phyloP scores from a whole-genome alignment of 768 basidiomycete genomes.

The Collybiopsis luxurians region DNA sequence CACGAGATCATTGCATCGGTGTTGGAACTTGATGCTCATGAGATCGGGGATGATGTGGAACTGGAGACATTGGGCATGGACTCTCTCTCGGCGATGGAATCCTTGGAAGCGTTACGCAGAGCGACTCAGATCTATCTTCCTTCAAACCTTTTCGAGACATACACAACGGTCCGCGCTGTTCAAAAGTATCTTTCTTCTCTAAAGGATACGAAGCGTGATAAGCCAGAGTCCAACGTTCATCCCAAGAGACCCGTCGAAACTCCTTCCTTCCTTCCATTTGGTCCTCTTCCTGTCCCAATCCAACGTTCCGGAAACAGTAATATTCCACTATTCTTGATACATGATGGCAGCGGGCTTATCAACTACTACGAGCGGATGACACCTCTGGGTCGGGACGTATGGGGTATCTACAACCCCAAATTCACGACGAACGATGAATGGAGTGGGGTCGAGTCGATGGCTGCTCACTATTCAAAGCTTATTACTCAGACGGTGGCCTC shows the following conservation, averaged over 20 bases:
- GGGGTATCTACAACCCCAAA: constrained; percentile 58
- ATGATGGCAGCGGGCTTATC: constrained; percentile 74
- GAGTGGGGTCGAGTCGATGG: constrained; percentile 51
- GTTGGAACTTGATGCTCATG: constrained; percentile 47
- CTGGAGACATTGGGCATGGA: constrained; percentile 57
- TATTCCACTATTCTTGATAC: constrained; percentile 59
- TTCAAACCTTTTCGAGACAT: constrained; percentile 35
- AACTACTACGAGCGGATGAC: constrained; percentile 46
- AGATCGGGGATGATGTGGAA: constrained; percentile 43
- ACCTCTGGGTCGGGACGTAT: constrained; percentile 49
- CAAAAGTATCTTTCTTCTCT: constrained; percentile 15
- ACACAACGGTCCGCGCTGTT: constrained; percentile 39
- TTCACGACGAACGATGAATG: constrained; percentile 44
- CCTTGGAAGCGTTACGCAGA: constrained; percentile 45
- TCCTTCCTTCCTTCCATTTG: constrained; percentile 18
- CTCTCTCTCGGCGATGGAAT: constrained; percentile 64
- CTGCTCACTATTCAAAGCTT: constrained; percentile 41
- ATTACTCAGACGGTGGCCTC: constrained; percentile 28
- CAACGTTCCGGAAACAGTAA: constrained; percentile 21
- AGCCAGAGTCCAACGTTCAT: not conserved
- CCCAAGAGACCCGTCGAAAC: not conserved
- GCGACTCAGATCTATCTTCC: constrained; percentile 43
- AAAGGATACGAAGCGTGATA: not conserved
- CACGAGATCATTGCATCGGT: constrained; percentile 27
- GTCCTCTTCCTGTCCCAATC: constrained; percentile 29